Evolutionary conservation across 495 filamentous ascomycete species (phyloP).

Genomic region (Halenospora varia): DNA sequence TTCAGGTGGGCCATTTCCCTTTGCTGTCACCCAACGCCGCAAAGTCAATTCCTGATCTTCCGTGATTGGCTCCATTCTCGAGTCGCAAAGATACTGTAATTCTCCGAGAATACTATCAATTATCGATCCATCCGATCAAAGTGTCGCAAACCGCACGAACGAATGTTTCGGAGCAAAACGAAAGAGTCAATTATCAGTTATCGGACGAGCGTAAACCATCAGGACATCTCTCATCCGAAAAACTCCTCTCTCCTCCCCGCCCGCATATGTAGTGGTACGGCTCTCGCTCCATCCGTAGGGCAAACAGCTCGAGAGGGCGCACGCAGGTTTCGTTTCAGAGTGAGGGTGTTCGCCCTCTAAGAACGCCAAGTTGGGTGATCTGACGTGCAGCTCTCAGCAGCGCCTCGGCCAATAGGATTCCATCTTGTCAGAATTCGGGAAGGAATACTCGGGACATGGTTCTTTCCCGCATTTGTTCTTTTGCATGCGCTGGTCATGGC

Average conservation of each 20-base stretch:
- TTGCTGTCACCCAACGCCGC: constrained; percentile 4
- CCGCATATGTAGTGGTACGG: background rate
- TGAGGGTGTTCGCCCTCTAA: background rate
- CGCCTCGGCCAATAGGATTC: background rate
- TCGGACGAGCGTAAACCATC: background rate
- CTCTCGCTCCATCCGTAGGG: background rate
- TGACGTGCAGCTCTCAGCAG: background rate
- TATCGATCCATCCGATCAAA: background rate
- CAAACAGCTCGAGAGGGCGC: background rate
- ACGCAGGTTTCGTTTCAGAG: background rate
- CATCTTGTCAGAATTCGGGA: too few species aligned
- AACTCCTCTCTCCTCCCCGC: background rate
- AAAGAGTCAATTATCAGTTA: background rate
- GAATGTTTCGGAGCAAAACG: background rate
- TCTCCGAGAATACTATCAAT: background rate
- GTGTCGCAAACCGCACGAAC: background rate
- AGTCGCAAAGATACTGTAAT: background rate
- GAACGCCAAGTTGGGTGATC: background rate
- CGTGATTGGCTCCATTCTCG: constrained; percentile 9
- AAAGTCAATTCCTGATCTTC: constrained; percentile 13
- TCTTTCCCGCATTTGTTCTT: background rate
- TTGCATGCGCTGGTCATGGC: background rate
- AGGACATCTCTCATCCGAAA: background rate
- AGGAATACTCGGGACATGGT: background rate
- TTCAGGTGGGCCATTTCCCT: background rate